Conservation (phyloP, 495 filamentous ascomycete species). For the Penicillium steckii region DNA sequence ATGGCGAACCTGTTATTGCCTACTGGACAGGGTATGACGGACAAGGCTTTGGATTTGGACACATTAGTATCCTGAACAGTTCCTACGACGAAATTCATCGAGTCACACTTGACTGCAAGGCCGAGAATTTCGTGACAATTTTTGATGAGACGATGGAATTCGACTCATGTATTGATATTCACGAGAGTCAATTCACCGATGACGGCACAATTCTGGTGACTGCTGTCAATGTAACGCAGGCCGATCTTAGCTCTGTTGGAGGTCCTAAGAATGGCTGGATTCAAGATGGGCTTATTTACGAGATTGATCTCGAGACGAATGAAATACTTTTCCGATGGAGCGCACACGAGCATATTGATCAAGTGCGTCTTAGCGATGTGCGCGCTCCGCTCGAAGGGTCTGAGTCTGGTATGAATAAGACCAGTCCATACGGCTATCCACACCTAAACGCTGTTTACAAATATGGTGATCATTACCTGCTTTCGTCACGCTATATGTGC, state of each 20-base stretch:
- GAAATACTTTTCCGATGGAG: conserved; percentile 39
- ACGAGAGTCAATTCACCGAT: conserved; percentile 43
- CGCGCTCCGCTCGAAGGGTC: conserved; percentile 10
- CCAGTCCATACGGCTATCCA: conserved; percentile 36
- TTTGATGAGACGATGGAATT: conserved; percentile 14
- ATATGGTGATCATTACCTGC: conserved; percentile 33
- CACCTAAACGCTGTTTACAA: conserved; percentile 39
- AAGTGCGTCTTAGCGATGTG: conserved; percentile 17
- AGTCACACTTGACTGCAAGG: conserved; percentile 20
- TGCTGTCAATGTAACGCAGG: conserved; percentile 46
- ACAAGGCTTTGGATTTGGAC: conserved; percentile 27
- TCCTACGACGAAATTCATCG: conserved; percentile 43
- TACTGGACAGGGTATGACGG: conserved; percentile 23
- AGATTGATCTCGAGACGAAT: conserved; percentile 43
- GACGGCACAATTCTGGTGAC: conserved; percentile 52
- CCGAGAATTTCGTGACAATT: conserved; percentile 20
- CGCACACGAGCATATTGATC: conserved; percentile 16
- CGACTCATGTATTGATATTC: conserved; percentile 32
- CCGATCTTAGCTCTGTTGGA: conserved; percentile 43
- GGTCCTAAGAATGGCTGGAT: conserved; percentile 48
- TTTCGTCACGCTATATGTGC: conserved; percentile 40
- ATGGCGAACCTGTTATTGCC: conserved; percentile 24
- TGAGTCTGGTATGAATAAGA: conserved; percentile 12
- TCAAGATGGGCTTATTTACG: conserved; percentile 48
- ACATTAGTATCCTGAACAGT: conserved; percentile 38